phyloP scores from a whole-genome alignment of 495 filamentous ascomycete species.

The Xylaria intraflava region DNA sequence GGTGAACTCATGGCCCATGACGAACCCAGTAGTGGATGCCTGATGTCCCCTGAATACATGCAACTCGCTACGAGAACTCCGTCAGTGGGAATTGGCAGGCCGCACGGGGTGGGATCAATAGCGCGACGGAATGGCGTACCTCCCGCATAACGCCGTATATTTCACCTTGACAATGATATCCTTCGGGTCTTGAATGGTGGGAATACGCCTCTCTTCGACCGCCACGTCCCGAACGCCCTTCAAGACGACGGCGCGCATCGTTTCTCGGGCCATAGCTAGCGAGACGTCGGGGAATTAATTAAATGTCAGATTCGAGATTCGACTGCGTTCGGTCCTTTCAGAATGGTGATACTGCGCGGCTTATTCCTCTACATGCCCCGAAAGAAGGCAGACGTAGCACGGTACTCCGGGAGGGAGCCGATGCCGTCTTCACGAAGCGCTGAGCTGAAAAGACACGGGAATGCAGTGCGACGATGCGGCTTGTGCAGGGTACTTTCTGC shows the following conservation, averaged over 20 bases:
- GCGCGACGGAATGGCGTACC: slow-evolving; percentile 42
- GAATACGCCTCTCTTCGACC: slow-evolving; percentile 55
- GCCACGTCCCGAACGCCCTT: slow-evolving; percentile 50
- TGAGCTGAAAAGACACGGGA: too few species aligned
- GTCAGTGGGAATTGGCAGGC: not conserved
- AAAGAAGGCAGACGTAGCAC: too few species aligned
- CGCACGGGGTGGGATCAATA: not conserved
- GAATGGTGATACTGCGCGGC: too few species aligned
- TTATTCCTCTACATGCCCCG: too few species aligned
- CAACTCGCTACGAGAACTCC: slow-evolving; percentile 54
- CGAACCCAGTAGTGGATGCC: slow-evolving; percentile 31
- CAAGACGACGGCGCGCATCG: slow-evolving; percentile 63
- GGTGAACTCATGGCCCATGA: slow-evolving; percentile 43
- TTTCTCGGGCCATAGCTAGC: slow-evolving; percentile 16
- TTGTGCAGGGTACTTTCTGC: too few species aligned
- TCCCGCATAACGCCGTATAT: slow-evolving; percentile 80
- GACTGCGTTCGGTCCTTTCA: not conserved
- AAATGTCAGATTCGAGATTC: not conserved
- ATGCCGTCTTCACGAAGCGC: too few species aligned
- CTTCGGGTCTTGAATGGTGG: slow-evolving; percentile 56
- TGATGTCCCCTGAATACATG: slow-evolving; percentile 82
- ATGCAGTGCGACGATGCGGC: too few species aligned
- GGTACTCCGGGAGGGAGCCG: too few species aligned
- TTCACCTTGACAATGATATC: slow-evolving; percentile 79
- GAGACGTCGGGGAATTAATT: not conserved